Conservation (phyloP, 2,329 filamentous ascomycete genomes). For the Diaporthe nobilis region DNA sequence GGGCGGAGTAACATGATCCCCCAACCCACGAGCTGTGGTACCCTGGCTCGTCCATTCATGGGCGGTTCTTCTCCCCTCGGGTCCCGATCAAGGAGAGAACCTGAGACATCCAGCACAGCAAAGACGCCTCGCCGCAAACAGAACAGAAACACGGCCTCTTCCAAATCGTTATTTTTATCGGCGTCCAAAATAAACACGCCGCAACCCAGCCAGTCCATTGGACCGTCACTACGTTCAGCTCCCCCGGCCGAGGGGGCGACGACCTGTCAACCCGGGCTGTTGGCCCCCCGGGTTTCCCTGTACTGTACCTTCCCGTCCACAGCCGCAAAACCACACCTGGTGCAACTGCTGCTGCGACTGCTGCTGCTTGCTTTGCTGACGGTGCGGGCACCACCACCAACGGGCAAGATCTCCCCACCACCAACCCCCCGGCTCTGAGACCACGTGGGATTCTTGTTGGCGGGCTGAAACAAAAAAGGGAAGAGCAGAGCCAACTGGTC, state of each 20-base stretch:
- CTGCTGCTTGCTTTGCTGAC: constrained; percentile 3
- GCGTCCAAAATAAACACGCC: constrained; percentile 18
- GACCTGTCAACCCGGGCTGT: constrained; percentile 21
- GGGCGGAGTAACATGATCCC: constrained; percentile 23
- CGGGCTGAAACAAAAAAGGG: constrained; percentile 24
- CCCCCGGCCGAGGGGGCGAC: constrained; percentile 9
- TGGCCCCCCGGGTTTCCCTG: constrained; percentile 1
- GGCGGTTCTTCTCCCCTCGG: background rate
- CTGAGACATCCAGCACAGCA: constrained; percentile 31
- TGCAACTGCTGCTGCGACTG: background rate
- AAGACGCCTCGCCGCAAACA: constrained; percentile 30
- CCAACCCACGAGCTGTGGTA: constrained; percentile 22
- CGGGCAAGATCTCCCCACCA: background rate
- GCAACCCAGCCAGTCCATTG: constrained; percentile 17
- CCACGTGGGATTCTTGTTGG: constrained; percentile 31
- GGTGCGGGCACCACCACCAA: background rate
- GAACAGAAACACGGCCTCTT: constrained; percentile 29
- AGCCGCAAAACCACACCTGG: constrained; percentile 11
- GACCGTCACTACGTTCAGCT: background rate
- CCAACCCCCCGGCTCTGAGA: constrained; percentile 1
- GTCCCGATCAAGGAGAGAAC: constrained; percentile 30
- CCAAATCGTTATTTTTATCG: constrained; percentile 33
- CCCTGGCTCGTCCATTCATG: background rate
- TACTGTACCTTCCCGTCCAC: background rate
- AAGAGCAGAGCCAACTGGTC: constrained; percentile 20